Base-by-base conservation (phyloP, 805 yeast genomes). In the Candida nanaspora region DNA sequence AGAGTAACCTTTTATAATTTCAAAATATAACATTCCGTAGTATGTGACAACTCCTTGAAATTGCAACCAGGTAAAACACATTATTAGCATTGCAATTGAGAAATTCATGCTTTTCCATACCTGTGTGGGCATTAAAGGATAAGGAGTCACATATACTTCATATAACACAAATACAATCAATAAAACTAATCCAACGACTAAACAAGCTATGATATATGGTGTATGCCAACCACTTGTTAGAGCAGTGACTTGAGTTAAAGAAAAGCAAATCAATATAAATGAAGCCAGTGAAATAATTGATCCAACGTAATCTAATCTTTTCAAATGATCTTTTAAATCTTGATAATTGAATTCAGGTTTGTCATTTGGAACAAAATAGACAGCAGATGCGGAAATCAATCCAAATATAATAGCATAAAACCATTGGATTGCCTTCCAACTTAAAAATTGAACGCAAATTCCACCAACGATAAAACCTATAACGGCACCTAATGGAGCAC, bases 401-500 rank as follows among this genome's bases (percentile, higher is more conserved):
- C 55, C 54, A 42, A 53, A 68, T 9, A 68, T 43, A 16, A 69
- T 65, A 1, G 72, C 57, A 28, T 56, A 45, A 39, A 68, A 64
- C 43, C 43, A 68, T 29, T 68, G 62, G 8, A 57, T 52, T 3
- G 66, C 56, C 42, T 62, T 56, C 72, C 72, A 69, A 22, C 51
- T 50, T 28, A 63, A 41, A 18, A 53, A 42, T 41, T 63, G 53
- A 13, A 53, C 49, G 27, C 68, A 56, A 2, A 69, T 51, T 16
- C 71, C 74, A 16, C 70, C 72, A n/a, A 55, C 50, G 9, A 69
- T 31, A 1, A 59, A 49, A 3, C 74, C 74, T 26, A 52, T 37
- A 16, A 66, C 58, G 34, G 56, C 52, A 4, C 74, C 74, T 1
- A 69, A 19, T 2, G 74, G 73, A 4, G 69, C 71, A 2, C 74